Base-by-base conservation (phyloP, 805 yeast species). In the Pichia manshurica region DNA sequence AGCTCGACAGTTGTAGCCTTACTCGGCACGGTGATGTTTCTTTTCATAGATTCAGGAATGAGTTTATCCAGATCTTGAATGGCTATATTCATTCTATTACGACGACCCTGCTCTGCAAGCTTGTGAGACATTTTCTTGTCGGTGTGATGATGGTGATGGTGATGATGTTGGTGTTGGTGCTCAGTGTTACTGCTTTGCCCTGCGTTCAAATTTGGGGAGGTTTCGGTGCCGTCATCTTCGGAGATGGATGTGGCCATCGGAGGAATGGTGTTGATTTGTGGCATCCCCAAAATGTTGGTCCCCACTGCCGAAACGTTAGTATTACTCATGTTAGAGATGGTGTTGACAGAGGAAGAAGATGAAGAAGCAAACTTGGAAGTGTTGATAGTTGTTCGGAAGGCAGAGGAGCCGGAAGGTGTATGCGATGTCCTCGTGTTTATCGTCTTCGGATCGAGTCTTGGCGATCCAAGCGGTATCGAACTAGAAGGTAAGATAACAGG, bases 1-100 rank as follows among this genome's bases (percentile, higher is more conserved):
- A 88, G 70, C 63, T 91, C 99, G 3, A 93, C 96, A 0, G 97
- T 91, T 2, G 95, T 89, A 2, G 98, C 98, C 60, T 91, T 91
- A 23, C 95, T 83, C 1, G 95, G 95, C 31, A 86, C 82, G 3
- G 78, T 76, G 13, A 77, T 73, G 32, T 77, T 83, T 48, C 74
- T 78, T 35, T 67, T 67, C 56, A 79, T 68, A 21, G 64, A 63
- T 5, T 81, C 77, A 0, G 96, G 95, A 20, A 91, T 74, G 52
- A 88, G 66, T 9, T 70, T 57, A 8, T 83, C 82, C 49, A 91
- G 69, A 38, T 87, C 96, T 39, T 79, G 79, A 28, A 91, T 81
- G 0, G 97, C 98, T 47, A 72, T 68, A 63, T 93, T 93, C 82
- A 91, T 84, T 53, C 99, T 73, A 63, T 91, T 90, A 56, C 99